These are phyloP conservation scores for Podila minutissima DNA, from an alignment of 192 early-diverging fungal genomes.

Conservation along the genomic window DNA sequence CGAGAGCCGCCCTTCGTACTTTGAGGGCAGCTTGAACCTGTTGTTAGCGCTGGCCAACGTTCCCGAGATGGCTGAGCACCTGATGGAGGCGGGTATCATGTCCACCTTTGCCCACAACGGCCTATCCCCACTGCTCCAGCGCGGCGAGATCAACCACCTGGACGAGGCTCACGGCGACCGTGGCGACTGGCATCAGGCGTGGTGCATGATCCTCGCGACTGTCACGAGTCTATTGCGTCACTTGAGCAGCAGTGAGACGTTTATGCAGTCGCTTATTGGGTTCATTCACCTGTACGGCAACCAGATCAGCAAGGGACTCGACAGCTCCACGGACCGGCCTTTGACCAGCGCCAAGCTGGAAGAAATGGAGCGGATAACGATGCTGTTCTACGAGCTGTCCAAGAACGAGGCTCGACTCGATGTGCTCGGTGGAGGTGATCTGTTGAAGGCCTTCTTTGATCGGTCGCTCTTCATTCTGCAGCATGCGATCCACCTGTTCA, in stretches of 20 bases:
- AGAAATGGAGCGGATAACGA: conserved; percentile 63
- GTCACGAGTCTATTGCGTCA: conserved; percentile 55
- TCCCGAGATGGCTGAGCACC: conserved; percentile 45
- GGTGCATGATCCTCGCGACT: conserved; percentile 62
- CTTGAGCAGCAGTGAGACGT: conserved; percentile 36
- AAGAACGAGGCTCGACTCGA: conserved; percentile 43
- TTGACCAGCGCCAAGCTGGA: conserved; percentile 54
- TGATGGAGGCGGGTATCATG: conserved; percentile 50
- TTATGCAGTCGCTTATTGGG: conserved; percentile 52
- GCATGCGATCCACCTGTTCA: conserved; percentile 51
- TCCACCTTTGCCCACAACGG: conserved; percentile 57
- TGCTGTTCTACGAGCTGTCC: conserved; percentile 60
- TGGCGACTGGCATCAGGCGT: conserved; percentile 56
- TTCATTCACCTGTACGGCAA: conserved; percentile 57
- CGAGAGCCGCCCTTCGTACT: conserved; percentile 54
- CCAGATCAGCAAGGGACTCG: conserved; percentile 58
- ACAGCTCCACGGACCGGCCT: conserved; percentile 46
- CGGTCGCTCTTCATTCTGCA: conserved; percentile 40
- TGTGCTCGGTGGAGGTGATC: conserved; percentile 16
- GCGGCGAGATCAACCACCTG: conserved; percentile 43
- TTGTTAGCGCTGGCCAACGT: conserved; percentile 54
- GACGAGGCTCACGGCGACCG: conserved; percentile 34
- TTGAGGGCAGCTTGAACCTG: conserved; percentile 55
- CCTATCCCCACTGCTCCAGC: conserved; percentile 45
- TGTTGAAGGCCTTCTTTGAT: conserved; percentile 45